Conservation (phyloP, 2,329 filamentous ascomycete genomes). For the Atkinsonella texensis region DNA sequence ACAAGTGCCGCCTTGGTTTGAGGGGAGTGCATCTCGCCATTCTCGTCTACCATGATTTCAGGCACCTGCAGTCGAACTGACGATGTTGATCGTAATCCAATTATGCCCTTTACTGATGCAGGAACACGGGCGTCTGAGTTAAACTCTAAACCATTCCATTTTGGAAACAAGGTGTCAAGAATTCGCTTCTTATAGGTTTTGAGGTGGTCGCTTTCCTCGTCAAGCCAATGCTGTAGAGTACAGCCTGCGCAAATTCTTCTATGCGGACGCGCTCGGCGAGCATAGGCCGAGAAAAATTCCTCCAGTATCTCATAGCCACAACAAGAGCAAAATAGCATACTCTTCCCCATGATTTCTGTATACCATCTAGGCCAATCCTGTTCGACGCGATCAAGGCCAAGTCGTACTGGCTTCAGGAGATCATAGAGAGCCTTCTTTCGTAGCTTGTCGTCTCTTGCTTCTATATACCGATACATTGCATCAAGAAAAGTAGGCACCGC, state of each 20-base stretch:
- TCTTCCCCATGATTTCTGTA: constrained; percentile 12
- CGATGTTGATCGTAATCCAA: constrained; percentile 11
- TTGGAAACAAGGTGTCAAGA: constrained; percentile 14
- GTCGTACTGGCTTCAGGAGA: constrained; percentile 19
- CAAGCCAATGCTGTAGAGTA: constrained; percentile 15
- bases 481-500: constrained; percentile 21
- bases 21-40: constrained; percentile 7
- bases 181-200: constrained; percentile 11
- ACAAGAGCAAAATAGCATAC: constrained; percentile 19
- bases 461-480: constrained; percentile 17
- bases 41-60: constrained; percentile 1
- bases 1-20: constrained; percentile 5
- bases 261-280: constrained; percentile 5
- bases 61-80: constrained; percentile 6
- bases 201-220: constrained; percentile 19
- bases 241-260: constrained; percentile 19
- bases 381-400: constrained; percentile 12
- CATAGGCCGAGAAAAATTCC: constrained; percentile 17
- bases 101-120: constrained; percentile 8
- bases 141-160: constrained; percentile 14
- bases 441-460: background rate
- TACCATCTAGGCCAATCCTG: constrained; percentile 16
- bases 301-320: constrained; percentile 21
- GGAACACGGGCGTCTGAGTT: constrained; percentile 21
- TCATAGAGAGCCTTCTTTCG: constrained; percentile 17